Evolutionary conservation across 768 basidiomycete species (phyloP).

Genomic region (Boletus reticulatus): DNA sequence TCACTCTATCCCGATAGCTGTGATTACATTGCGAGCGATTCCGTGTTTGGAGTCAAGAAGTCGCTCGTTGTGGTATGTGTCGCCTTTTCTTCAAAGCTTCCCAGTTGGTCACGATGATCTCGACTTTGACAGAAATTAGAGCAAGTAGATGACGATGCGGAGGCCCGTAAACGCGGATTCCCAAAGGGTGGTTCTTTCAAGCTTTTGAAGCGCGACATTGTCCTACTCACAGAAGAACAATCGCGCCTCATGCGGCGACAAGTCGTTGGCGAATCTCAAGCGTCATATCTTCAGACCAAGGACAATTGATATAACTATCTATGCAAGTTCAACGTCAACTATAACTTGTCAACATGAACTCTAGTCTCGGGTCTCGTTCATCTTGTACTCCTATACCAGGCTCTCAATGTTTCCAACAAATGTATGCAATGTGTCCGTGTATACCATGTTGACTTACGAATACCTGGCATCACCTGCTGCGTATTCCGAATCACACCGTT

Average conservation of each 20-base stretch:
- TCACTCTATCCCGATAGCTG: constrained; percentile 76
- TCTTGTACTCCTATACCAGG: no score
- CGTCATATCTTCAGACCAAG: background rate
- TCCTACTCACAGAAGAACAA: constrained; percentile 44
- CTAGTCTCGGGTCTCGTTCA: no score
- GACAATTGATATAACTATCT: background rate
- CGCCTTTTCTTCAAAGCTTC: background rate
- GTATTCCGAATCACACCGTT: no score
- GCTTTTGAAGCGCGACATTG: constrained; percentile 45
- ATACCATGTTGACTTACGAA: no score
- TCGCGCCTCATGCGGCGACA: constrained; percentile 30
- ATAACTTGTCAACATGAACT: no score
- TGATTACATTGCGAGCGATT: constrained; percentile 62
- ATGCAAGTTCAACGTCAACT: no score
- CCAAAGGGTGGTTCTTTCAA: constrained; percentile 45
- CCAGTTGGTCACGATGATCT: background rate
- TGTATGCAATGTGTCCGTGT: no score
- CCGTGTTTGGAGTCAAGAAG: constrained; percentile 80
- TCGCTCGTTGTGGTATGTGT: constrained; percentile 69
- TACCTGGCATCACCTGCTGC: no score
- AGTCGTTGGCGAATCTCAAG: constrained; percentile 10
- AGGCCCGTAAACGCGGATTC: constrained; percentile 53
- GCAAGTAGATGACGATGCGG: constrained; percentile 49
- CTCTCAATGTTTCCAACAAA: no score
- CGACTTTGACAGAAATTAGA: constrained; percentile 43